Conservation (phyloP, 2,329 filamentous ascomycete genomes). For the Neofusicoccum parvum region DNA sequence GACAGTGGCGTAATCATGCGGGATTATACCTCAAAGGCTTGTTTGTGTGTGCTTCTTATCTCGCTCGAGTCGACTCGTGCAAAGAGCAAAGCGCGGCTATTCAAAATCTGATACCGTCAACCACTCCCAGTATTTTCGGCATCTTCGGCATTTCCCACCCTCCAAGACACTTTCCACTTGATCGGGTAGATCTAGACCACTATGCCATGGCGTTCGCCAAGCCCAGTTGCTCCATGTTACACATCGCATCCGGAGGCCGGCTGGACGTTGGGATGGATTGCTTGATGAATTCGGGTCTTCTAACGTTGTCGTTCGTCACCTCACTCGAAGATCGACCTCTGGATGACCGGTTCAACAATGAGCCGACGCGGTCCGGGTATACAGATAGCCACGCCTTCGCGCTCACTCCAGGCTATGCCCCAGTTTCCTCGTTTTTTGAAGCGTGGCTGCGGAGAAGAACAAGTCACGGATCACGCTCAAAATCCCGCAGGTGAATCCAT, state of each 20-base stretch:
- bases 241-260: background rate
- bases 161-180: background rate
- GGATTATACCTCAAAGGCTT: background rate
- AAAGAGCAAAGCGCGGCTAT: background rate
- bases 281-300: too few relatives aligned
- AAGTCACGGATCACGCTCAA: too few relatives aligned
- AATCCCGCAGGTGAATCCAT: too few relatives aligned
- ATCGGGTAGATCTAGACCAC: background rate
- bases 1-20: too few relatives aligned
- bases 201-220: background rate
- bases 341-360: too few relatives aligned
- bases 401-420: too few relatives aligned
- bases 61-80: background rate
- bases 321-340: too few relatives aligned
- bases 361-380: too few relatives aligned
- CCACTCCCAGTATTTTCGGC: background rate
- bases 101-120: background rate
- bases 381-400: too few relatives aligned
- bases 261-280: background rate
- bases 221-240: background rate
- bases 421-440: too few relatives aligned
- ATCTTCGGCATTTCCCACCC: background rate
- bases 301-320: too few relatives aligned
- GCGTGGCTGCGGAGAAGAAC: too few relatives aligned
- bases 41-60: background rate